Conservation (phyloP, 805 yeast genomes). For the Jamesozyma piceae region DNA sequence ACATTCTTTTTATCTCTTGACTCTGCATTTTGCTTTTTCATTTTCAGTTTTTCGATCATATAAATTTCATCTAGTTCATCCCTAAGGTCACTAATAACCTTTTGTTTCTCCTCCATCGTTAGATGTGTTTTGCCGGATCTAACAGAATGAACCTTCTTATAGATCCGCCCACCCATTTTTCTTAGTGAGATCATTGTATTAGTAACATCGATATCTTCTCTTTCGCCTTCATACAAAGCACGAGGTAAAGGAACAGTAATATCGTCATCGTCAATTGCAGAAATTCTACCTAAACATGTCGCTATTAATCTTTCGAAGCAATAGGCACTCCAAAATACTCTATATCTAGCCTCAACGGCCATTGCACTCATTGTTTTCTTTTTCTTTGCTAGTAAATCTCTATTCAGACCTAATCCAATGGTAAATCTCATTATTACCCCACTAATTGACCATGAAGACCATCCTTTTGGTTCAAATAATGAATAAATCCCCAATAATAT, state of each 20-base stretch:
- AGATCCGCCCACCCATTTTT: conserved; percentile 39
- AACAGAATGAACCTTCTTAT: conserved; percentile 39
- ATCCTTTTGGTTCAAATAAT: conserved; percentile 41
- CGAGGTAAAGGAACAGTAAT: conserved; percentile 38
- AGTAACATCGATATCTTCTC: conserved; percentile 34
- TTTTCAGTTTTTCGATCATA: conserved; percentile 18
- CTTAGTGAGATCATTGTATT: conserved; percentile 37
- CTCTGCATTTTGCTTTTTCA: conserved; percentile 13
- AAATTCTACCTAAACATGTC: conserved; percentile 40
- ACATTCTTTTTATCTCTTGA: conserved; percentile 8
- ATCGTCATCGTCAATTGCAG: conserved; percentile 41
- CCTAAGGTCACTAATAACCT: conserved; percentile 29
- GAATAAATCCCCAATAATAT: conserved; percentile 41
- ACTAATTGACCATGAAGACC: conserved; percentile 44
- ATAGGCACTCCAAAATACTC: conserved; percentile 44
- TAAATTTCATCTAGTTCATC: conserved; percentile 28
- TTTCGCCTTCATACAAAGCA: conserved; percentile 34
- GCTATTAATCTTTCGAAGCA: conserved; percentile 42
- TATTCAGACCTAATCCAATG: conserved; percentile 39
- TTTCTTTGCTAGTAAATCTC: conserved; percentile 27
- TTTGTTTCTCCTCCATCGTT: conserved; percentile 27
- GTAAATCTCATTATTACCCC: conserved; percentile 40
- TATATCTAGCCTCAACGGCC: conserved; percentile 36
- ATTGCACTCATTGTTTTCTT: conserved; percentile 24
- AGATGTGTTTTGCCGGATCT: conserved; percentile 30